Evolutionary conservation across 139 green algal genomes (phyloP).

Genomic region (Protoeuglena noctilucae): DNA sequence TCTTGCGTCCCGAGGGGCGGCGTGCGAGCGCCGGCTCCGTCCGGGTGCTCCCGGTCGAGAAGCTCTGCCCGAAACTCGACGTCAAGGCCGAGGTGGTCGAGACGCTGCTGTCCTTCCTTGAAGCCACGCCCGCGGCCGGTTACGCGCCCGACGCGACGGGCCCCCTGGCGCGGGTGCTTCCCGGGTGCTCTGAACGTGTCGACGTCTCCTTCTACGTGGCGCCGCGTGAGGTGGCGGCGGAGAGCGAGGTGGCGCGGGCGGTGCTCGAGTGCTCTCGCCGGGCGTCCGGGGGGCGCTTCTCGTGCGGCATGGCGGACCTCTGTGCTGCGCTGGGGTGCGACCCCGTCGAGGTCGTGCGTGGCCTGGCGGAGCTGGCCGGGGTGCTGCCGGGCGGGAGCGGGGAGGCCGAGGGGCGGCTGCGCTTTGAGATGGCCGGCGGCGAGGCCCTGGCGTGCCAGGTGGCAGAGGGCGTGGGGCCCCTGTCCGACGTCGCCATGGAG

Average conservation of each 20-base stretch:
- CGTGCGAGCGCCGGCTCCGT: neutral
- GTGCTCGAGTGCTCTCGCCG: neutral
- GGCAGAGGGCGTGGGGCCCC: neutral
- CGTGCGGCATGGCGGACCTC: neutral
- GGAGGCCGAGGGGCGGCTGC: neutral
- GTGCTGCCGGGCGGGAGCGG: neutral
- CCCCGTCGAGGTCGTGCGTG: neutral
- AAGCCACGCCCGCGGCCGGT: conserved; percentile 23
- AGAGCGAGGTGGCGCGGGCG: conserved; percentile 10
- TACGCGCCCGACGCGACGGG: no score
- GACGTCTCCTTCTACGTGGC: neutral
- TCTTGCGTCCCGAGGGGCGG: conserved; percentile 19
- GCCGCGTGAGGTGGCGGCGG: neutral
- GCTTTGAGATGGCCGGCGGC: neutral
- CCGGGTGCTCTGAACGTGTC: neutral
- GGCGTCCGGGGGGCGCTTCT: neutral
- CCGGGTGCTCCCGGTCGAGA: conserved; percentile 14
- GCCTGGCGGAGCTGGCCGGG: neutral
- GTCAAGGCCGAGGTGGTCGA: conserved; percentile 52
- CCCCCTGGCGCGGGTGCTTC: neutral
- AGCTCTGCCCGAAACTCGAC: conserved; percentile 26
- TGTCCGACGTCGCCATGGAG: no score
- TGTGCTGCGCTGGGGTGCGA: neutral
- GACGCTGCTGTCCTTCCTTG: conserved; percentile 53
- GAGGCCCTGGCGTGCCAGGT: neutral